Conservation (phyloP, 2,329 filamentous ascomycete genomes). For the Pseudogymnoascus sp. region DNA sequence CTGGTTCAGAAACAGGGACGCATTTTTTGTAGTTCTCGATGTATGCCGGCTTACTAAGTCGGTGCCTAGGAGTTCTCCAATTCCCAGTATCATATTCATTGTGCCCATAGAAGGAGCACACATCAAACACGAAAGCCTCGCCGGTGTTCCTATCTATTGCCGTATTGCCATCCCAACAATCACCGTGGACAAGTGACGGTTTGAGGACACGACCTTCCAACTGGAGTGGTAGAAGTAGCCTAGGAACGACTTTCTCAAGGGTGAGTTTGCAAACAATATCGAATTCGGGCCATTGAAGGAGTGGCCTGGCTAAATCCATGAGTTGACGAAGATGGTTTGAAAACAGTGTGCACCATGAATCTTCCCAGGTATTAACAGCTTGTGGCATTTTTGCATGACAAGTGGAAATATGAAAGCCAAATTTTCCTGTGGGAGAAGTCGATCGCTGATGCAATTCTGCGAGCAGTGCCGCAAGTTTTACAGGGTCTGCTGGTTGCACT, state of each 20-base stretch:
- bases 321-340: neutral
- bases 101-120: too few species aligned
- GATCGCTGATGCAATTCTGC: conserved; percentile 22
- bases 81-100: too few species aligned
- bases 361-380: conserved; percentile 10
- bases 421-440: conserved; percentile 24
- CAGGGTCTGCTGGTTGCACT: conserved; percentile 21
- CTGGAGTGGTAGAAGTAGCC: conserved; percentile 12
- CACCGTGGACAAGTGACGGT: conserved; percentile 17
- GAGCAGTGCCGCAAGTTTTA: conserved; percentile 17
- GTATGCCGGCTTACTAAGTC: too few species aligned
- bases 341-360: neutral
- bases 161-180: conserved; percentile 17
- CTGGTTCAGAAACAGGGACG: too few species aligned
- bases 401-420: conserved; percentile 26
- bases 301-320: neutral
- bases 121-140: too few species aligned
- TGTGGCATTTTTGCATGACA: conserved; percentile 24
- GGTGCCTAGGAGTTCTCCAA: too few species aligned
- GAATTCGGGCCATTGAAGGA: conserved; percentile 19
- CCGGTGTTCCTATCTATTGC: too few species aligned
- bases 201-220: conserved; percentile 13
- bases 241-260: conserved; percentile 12
- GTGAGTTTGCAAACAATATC: conserved; percentile 12
- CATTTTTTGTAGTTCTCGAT: too few species aligned